Evolutionary conservation across 1,139 yeast genomes (phyloP), one percentile per base, ranked within the genome.

Genomic region (Suhomyces panamericanus): DNA sequence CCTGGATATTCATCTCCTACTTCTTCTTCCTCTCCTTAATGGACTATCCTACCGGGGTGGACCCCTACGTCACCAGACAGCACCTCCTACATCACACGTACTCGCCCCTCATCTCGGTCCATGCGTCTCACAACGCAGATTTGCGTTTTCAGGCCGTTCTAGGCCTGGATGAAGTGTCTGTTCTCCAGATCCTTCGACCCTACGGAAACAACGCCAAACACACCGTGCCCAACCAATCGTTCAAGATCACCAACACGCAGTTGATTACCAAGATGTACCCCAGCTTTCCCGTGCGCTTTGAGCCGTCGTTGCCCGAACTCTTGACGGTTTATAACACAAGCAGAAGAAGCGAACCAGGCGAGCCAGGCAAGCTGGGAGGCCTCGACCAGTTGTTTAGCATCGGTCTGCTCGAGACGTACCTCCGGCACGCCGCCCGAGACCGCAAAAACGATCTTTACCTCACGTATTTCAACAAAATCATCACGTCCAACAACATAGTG

Each of bases 401-500:
- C 29, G 57, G 70, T 11, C 67, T 75, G n/a, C 58, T 74, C 29
- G 78, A 73, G 50, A 43, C 55, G 27, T 54, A 72, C 34, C 55
- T 72, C 35, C 58, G 60, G 33, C 63, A 63, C 41, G 32, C 42
- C 20, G 45, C 49, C 20, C 32, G 35, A 14, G 49, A 42, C 45
- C 14, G 44, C 13, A 46, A 51, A 4, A 52, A 55, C 8, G 69
- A 67, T 39, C 54, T 85, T n/a, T 87, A 84, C 56, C 66, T 79
- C 49, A 77, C 78, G 39, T 75, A 83, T 53, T 75, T 87, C 51
- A 75, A 84, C 38, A 77, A 82, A 50, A 62, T 87, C 24, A 70
- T 87, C 20, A 75, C 91, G 0, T 75, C 86, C 12, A 76, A 80
- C 31, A 76, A 77, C 20, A 70, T 87, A 6, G 82, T 89, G 2